Evolutionary conservation across 1,284 basidiomycete genomes (phyloP).

Genomic region (Chalciporus piperatoides): DNA sequence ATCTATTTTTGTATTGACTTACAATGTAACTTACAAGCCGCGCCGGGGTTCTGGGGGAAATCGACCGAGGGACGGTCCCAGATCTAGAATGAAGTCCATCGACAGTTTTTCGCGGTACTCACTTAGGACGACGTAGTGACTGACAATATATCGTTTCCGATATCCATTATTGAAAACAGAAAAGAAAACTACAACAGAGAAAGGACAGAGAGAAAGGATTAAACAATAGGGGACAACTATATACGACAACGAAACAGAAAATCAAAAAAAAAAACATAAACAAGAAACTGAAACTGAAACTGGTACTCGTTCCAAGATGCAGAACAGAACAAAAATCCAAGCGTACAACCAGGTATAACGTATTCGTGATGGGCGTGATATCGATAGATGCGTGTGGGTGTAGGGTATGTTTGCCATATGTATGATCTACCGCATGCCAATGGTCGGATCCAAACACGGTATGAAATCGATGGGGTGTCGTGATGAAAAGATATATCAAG

Average conservation of each 20-base stretch:
- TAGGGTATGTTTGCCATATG: background rate
- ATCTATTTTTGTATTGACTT: too few species aligned
- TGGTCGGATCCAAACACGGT: background rate
- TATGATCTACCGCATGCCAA: background rate
- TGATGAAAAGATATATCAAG: conserved; percentile 9
- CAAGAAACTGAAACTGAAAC: background rate
- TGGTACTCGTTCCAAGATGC: conserved; percentile 1
- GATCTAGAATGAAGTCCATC: too few species aligned
- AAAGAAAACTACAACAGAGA: background rate
- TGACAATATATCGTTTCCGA: background rate
- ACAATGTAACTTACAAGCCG: too few species aligned
- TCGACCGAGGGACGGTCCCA: too few species aligned
- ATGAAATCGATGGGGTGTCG: conserved; percentile 1
- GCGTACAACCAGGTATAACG: conserved; percentile 11
- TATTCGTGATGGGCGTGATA: conserved; percentile 11
- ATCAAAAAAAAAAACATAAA: background rate
- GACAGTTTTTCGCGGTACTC: too few species aligned
- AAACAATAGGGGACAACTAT: background rate
- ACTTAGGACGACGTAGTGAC: background rate
- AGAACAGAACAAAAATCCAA: background rate
- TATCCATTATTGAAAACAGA: background rate
- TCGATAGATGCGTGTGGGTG: background rate
- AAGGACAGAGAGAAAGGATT: background rate
- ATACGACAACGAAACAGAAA: background rate
- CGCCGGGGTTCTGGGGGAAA: too few species aligned